phyloP scores from a whole-genome alignment of 495 filamentous ascomycete genomes.

The Penicillium coprophilum region DNA sequence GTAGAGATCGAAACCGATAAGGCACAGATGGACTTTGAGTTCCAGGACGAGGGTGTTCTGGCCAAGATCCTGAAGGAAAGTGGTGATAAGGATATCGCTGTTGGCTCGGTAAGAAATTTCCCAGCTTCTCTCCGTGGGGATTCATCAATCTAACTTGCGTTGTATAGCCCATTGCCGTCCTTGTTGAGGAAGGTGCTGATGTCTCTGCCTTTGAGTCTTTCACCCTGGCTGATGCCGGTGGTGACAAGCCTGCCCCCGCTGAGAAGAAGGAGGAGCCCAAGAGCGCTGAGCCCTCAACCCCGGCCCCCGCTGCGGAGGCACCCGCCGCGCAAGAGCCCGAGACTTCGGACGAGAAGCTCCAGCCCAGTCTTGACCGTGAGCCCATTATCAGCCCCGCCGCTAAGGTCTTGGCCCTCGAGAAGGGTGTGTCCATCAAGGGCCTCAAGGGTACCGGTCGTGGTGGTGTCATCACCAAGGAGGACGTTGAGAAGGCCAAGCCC shows the following conservation, averaged over 20 bases:
- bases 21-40: slow-evolving; percentile 99
- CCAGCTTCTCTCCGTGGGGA: slow-evolving; percentile 26
- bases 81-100: slow-evolving; percentile 91
- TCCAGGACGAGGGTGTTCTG: slow-evolving; percentile 95
- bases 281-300: slow-evolving; percentile 58
- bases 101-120: slow-evolving; percentile 77
- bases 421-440: slow-evolving; percentile 71
- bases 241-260: slow-evolving; percentile 64
- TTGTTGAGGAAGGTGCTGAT: slow-evolving; percentile 89
- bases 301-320: slow-evolving; percentile 54
- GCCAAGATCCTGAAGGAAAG: slow-evolving; percentile 93
- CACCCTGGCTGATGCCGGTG: slow-evolving; percentile 85
- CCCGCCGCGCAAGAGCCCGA: slow-evolving; percentile 67
- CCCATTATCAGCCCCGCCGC: slow-evolving; percentile 69
- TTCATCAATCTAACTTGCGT: slow-evolving; percentile 6
- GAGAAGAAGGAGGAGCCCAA: slow-evolving; percentile 65
- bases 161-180: slow-evolving; percentile 84
- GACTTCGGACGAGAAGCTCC: slow-evolving; percentile 70
- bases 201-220: slow-evolving; percentile 85
- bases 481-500: slow-evolving; percentile 81
- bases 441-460: slow-evolving; percentile 87
- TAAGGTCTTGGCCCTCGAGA: slow-evolving; percentile 81
- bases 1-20: slow-evolving; percentile 99
- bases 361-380: slow-evolving; percentile 80
- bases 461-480: slow-evolving; percentile 86